A percentile compares a stretch with the other conserved stretches of the same genome.
Evolutionary conservation across 148 eudicot genomes (phyloP).

Genomic region (Camellia japonica): DNA sequence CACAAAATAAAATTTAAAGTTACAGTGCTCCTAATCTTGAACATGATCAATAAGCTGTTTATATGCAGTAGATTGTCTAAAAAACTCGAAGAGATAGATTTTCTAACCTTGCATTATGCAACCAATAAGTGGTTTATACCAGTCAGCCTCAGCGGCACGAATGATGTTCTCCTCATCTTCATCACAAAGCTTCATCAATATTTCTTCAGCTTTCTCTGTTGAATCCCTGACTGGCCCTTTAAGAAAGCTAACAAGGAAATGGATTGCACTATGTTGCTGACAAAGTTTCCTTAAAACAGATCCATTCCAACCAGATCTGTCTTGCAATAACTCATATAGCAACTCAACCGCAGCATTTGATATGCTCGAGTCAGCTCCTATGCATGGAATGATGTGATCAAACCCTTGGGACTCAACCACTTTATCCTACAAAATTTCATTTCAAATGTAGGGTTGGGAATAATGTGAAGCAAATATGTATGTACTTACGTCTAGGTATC

Average conservation of each 20-base stretch:
- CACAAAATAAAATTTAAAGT: neutral
- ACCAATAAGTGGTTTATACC: constrained; percentile 38
- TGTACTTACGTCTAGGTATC: no score
- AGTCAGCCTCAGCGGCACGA: constrained; percentile 31
- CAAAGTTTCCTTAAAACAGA: constrained; percentile 26
- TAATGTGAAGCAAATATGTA: no score
- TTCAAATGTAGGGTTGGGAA: no score
- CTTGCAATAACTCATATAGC: no score
- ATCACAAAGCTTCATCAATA: constrained; percentile 36
- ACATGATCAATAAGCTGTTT: neutral
- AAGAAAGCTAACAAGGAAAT: constrained; percentile 26
- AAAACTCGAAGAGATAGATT: neutral
- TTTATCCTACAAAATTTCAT: no score
- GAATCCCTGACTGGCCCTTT: constrained; percentile 11
- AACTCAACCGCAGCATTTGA: no score
- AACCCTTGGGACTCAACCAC: no score
- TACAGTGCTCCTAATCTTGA: neutral
- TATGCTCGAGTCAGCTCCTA: no score
- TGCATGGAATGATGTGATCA: no score
- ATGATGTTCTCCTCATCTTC: constrained; percentile 36
- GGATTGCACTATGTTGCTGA: constrained; percentile 26
- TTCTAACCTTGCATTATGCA: constrained; percentile 30
- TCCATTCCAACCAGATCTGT: constrained; percentile 24
- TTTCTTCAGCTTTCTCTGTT: constrained; percentile 32
- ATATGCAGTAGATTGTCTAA: neutral